Evolutionary conservation across 2,329 filamentous ascomycete genomes (phyloP).

Genomic region (Metarhizium sp.): DNA sequence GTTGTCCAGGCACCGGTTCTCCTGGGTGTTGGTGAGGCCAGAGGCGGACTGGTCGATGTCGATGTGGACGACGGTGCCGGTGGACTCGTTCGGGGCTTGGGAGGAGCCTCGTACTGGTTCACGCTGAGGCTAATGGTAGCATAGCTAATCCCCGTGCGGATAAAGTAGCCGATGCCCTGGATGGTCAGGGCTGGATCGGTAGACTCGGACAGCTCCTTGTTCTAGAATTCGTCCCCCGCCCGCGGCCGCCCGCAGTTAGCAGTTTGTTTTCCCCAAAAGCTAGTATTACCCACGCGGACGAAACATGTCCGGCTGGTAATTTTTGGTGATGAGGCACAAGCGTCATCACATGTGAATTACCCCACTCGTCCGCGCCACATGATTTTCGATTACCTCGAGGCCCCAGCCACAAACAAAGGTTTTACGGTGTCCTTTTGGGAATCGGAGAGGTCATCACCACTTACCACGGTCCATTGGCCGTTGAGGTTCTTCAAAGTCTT

Average conservation of each 20-base stretch:
- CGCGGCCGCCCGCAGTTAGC: not conserved
- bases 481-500: conserved; percentile 59
- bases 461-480: conserved; percentile 62
- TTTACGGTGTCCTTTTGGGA: not conserved
- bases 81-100: conserved; percentile 29
- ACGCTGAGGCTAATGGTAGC: conserved; percentile 61
- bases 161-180: conserved; percentile 63
- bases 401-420: not conserved
- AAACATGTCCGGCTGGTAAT: not conserved
- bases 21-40: conserved; percentile 55
- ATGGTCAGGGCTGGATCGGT: conserved; percentile 60
- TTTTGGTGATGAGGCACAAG: not conserved
- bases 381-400: not conserved
- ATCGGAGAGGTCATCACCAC: conserved; percentile 12
- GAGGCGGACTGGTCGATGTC: conserved; percentile 67
- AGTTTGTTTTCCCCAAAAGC: not conserved
- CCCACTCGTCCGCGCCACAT: not conserved
- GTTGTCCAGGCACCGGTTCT: conserved; percentile 45
- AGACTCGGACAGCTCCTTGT: conserved; percentile 62
- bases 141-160: conserved; percentile 60
- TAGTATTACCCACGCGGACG: not conserved
- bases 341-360: not conserved
- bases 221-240: conserved; percentile 36
- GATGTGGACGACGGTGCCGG: conserved; percentile 46
- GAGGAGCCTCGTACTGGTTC: conserved; percentile 41